Evolutionary conservation across 2,329 filamentous ascomycete species (phyloP), one percentile per base, ranked within the genome.

Genomic region (Chrysosporium queenslandicum): DNA sequence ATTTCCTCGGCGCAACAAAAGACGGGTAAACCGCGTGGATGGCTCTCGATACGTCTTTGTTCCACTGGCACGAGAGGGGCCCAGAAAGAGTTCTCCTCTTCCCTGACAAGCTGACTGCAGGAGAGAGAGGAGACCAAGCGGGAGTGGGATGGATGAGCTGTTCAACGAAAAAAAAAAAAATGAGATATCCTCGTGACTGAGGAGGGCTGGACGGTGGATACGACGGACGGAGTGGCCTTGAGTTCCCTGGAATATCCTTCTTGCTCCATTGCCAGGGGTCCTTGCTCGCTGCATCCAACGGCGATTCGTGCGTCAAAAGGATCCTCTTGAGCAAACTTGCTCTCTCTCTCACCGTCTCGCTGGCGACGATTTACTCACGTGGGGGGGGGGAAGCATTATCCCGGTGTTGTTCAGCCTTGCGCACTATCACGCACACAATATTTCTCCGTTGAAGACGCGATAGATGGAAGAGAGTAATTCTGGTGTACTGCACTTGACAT

Each of bases 361-460:
- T 21, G 46, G 46, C 34, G 46, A 49, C 21, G 8, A 49, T 49
- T 21, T 8, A 30, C 9, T 49, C 36, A 49, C 46, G 36, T 49
- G 46, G 46, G n/a, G n/a, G n/a, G n/a, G n/a, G n/a, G n/a, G n/a
- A n/a, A n/a, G n/a, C n/a, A n/a, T n/a, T n/a, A n/a, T n/a, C n/a
- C n/a, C n/a, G 21, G 12, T 7, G 4, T 11, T n/a, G 41, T n/a
- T 40, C 36, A 40, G 46, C 32, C 46, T 49, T 39, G n/a, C n/a
- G n/a, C n/a, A 49, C 46, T 40, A 30, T 9, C 21, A 41, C 18
- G 39, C 11, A 20, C 12, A 23, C 23, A 29, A 29, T 29, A 29
- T n/a, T n/a, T n/a, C n/a, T n/a, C n/a, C 27, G 9, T 29, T 29
- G 27, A 29, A 29, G 27, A 9, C n/a, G n/a, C n/a, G n/a, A n/a